Base-by-base conservation (phyloP, 164 flowering plant genomes). In the Nelumbo lutea region DNA sequence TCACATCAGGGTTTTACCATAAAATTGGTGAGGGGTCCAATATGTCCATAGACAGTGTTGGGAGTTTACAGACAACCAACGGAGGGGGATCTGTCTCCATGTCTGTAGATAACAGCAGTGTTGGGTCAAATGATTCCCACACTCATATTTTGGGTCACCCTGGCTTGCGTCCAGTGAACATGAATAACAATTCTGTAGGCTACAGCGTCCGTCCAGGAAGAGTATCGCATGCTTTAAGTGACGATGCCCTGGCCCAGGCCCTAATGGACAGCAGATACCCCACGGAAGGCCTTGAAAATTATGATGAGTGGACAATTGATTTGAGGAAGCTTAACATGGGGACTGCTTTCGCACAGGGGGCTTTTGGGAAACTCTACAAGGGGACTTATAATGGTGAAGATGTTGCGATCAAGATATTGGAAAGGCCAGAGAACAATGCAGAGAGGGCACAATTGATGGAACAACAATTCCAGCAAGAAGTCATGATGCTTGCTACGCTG, bases 401-500 rank as follows among this genome's bases (percentile, higher is more conserved):
- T 75, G 90, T 88, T 51, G 93, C 93, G 0, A 85, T 88, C n/a
- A 88, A 88, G 79, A 76, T 88, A 64, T 70, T 86, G 79, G 93
- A 88, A 76, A 83, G 87, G 79, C 93, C 93, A 0, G 90, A 83
- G 65, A 86, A 85, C 74, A 77, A 70, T 56, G 79, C 61, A 0
- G 87, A 81, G 68, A 81, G 67, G 69, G 87, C 82, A 5, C 90
- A 82, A 73, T 55, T 77, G 41, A 81, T 88, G 88, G 90, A 88
- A 68, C 90, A 85, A 42, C 93, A 88, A 64, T 88, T 86, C 71
- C 88, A 84, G 61, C 93, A 88, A 70, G 93, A 88, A 69, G 93
- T 88, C 4, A 82, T 79, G 80, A 86, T 88, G 90, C 79, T 88
- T 70, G 93, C 93, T n/a, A 85, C 86, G 4, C 62, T 88, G 42